Evolutionary conservation across 495 filamentous ascomycete genomes (phyloP).

Genomic region (Neurospora pannonica): DNA sequence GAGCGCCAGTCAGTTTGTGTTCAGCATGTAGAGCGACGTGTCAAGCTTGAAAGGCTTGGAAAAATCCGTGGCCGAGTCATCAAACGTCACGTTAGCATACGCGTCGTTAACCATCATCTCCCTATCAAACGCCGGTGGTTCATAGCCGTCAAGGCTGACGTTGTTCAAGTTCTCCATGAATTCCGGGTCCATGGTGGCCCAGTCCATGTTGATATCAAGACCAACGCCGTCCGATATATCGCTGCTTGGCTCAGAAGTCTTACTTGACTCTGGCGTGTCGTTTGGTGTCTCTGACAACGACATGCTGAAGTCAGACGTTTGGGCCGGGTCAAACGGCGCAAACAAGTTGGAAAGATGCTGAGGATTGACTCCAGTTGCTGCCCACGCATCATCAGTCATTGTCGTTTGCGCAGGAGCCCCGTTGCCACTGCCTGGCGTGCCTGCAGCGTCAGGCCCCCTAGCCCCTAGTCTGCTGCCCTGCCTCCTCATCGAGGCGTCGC

Average conservation of each 20-base stretch:
- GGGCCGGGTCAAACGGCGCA: slow-evolving; percentile 16
- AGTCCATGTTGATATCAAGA: slow-evolving; percentile 34
- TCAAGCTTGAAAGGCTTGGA: slow-evolving; percentile 35
- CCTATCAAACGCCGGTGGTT: slow-evolving; percentile 8
- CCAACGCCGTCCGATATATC: slow-evolving; percentile 41
- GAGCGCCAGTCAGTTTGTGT: slow-evolving; percentile 17
- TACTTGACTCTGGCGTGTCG: slow-evolving; percentile 48
- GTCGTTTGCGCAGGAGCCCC: slow-evolving; percentile 11
- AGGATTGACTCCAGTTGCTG: slow-evolving; percentile 35
- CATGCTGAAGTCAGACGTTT: slow-evolving; percentile 35
- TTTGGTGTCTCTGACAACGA: slow-evolving; percentile 43
- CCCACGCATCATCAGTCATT: slow-evolving; percentile 23
- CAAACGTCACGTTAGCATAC: neutral
- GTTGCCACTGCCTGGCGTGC: slow-evolving; percentile 17
- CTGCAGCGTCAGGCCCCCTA: slow-evolving; percentile 17
- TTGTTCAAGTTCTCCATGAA: slow-evolving; percentile 25
- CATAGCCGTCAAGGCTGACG: slow-evolving; percentile 20
- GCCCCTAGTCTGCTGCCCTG: slow-evolving; percentile 29
- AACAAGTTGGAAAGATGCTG: slow-evolving; percentile 31
- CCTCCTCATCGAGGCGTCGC: slow-evolving; percentile 35
- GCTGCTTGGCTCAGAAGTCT: slow-evolving; percentile 44
- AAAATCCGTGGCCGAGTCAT: slow-evolving; percentile 22
- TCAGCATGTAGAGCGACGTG: slow-evolving; percentile 31
- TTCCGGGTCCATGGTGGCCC: slow-evolving; percentile 31
- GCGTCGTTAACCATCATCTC: slow-evolving; percentile 3